A percentile compares a stretch with the other conserved stretches of the same genome.
Evolutionary conservation across 305 asterid species (phyloP).

Genomic region (Coffea humblotiana): DNA sequence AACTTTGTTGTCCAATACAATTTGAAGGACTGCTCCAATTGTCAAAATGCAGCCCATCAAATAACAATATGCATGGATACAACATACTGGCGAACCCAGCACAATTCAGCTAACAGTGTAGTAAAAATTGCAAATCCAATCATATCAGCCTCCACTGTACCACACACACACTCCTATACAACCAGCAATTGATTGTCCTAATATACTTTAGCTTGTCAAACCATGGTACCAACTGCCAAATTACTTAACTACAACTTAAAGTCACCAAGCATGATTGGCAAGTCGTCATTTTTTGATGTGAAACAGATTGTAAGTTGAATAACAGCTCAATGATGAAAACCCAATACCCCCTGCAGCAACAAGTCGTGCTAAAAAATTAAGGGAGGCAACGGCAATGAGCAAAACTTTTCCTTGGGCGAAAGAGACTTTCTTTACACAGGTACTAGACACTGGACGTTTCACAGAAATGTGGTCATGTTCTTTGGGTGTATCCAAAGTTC

Average conservation of each 20-base stretch:
- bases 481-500: slow-evolving; percentile 1
- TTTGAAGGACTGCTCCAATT: too few relatives aligned
- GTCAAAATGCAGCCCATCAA: too few relatives aligned
- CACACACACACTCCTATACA: too few relatives aligned
- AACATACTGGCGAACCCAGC: background rate
- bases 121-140: background rate
- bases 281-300: too few relatives aligned
- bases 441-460: slow-evolving; percentile 47
- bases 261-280: too few relatives aligned
- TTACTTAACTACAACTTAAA: background rate
- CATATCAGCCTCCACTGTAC: background rate
- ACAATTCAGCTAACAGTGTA: background rate
- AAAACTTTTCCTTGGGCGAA: slow-evolving; percentile 4
- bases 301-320: background rate
- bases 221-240: background rate
- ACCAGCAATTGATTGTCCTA: too few relatives aligned
- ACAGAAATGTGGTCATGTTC: slow-evolving; percentile 27
- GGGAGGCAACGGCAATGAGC: background rate
- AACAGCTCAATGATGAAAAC: background rate
- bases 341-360: background rate
- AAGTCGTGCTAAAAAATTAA: background rate
- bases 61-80: background rate
- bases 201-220: background rate
- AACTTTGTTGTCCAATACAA: too few relatives aligned
- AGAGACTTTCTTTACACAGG: background rate